Evolutionary conservation across 306 rosid genomes (phyloP).

Genomic region (Boehmeria nivea): DNA sequence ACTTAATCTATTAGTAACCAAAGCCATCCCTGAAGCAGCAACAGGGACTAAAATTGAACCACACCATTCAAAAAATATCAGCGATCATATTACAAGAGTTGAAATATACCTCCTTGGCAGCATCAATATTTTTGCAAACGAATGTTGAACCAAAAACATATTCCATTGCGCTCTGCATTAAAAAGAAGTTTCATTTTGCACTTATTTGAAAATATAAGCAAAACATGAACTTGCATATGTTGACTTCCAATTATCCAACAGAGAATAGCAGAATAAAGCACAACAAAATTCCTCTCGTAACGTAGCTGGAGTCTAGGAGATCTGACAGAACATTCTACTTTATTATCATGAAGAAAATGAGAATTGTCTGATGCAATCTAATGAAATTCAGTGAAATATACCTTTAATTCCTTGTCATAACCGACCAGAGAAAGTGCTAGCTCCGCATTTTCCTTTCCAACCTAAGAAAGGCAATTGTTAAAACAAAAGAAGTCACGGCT

Average conservation of each 20-base stretch:
- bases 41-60: constrained; percentile 7
- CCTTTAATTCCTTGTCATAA: constrained; percentile 78
- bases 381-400: constrained; percentile 14
- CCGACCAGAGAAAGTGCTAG: constrained; percentile 90
- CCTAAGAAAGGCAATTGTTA: constrained; percentile 46
- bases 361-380: neutral
- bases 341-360: no score
- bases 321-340: no score
- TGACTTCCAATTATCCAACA: neutral
- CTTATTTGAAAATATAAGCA: neutral
- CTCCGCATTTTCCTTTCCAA: constrained; percentile 79
- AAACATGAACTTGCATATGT: neutral
- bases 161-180: constrained; percentile 82
- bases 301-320: no score
- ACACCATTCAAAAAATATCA: no score
- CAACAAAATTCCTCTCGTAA: neutral
- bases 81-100: neutral
- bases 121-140: constrained; percentile 73
- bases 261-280: neutral
- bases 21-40: constrained; percentile 9
- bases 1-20: neutral
- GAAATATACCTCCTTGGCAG: constrained; percentile 83
- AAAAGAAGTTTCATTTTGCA: neutral
- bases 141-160: constrained; percentile 90
- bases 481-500: constrained; percentile 4